Base-by-base conservation (phyloP, 495 filamentous ascomycete genomes). In the Penicillium tannophilum region DNA sequence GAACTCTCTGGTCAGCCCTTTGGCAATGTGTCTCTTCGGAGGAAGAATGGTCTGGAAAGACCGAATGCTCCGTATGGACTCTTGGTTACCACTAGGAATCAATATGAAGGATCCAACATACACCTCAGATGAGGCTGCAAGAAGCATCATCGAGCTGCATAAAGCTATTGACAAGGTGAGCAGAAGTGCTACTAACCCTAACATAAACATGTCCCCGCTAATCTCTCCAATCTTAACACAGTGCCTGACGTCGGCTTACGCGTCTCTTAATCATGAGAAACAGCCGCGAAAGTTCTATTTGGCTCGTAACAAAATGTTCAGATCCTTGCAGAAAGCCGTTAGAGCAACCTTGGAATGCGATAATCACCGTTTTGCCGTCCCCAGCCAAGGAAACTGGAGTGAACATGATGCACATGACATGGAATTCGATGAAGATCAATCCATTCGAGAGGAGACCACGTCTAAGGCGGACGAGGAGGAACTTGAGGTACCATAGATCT, bases 11-110 rank as follows among this genome's bases (percentile, higher is more conserved):
- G 63, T 71, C 30, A 78, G 73, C 20, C 75, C 80, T 1, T 65
- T 85, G 3, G 71, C 69, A 30, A 74, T 81, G 1, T 63, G 67
- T 39, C 67, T 86, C 23, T 84, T 86, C 49, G 83, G 83, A 30
- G 80, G 82, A n/a, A 66, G 60, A 30, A 60, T 83, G n/a, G 46
- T 53, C 24, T 54, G 54, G 17, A 55, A 60, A 16, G 55, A 54
- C 39, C 66, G 72, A 17, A 68, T 61, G 16, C 14, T 85, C 11
- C 65, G 72, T 46, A 73, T 84, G 53, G 80, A 83, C 53, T 67
- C 63, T 31, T 85, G 83, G 82, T 57, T 85, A 33, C 72, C 35
- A 69, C 54, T 43, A 59, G 76, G 26, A 48, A 63, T 31, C 19
- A 23, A 39, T 3, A 65, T 59, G 11, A 45, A 41, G 10, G 70